Conservation (phyloP, 1,284 basidiomycete species). For the Leccinum pachyderme region DNA sequence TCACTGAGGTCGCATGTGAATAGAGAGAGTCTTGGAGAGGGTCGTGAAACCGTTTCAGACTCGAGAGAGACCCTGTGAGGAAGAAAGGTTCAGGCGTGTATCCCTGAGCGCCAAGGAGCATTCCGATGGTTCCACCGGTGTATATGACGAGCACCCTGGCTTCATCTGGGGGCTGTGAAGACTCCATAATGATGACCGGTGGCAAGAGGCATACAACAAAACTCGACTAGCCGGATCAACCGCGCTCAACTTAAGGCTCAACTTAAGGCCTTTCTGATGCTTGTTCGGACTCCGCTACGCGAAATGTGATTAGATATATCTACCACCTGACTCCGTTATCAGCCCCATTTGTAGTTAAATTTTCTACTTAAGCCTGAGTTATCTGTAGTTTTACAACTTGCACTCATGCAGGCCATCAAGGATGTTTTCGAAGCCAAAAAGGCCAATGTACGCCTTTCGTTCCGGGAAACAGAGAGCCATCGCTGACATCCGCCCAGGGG, state of each 20-base stretch:
- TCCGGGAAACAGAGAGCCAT: neutral
- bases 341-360: neutral
- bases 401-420: conserved; percentile 71
- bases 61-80: conserved; percentile 76
- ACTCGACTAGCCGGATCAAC: neutral
- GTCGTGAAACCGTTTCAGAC: conserved; percentile 84
- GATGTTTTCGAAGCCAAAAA: conserved; percentile 74
- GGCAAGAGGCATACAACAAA: neutral
- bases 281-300: conserved; percentile 6
- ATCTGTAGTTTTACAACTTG: neutral
- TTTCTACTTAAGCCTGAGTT: neutral
- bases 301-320: neutral
- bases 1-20: conserved; percentile 68
- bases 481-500: conserved; percentile 48
- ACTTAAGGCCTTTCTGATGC: no score
- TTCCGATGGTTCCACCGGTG: conserved; percentile 84
- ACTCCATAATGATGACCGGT: conserved; percentile 42
- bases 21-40: conserved; percentile 79
- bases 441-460: conserved; percentile 46
- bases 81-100: conserved; percentile 89
- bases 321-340: no score
- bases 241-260: neutral
- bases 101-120: conserved; percentile 77
- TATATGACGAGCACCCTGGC: conserved; percentile 82
- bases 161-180: conserved; percentile 57